These are phyloP conservation scores for Cardamine occulta DNA, from an alignment of 345 rosid species.

Conservation along the genomic window DNA sequence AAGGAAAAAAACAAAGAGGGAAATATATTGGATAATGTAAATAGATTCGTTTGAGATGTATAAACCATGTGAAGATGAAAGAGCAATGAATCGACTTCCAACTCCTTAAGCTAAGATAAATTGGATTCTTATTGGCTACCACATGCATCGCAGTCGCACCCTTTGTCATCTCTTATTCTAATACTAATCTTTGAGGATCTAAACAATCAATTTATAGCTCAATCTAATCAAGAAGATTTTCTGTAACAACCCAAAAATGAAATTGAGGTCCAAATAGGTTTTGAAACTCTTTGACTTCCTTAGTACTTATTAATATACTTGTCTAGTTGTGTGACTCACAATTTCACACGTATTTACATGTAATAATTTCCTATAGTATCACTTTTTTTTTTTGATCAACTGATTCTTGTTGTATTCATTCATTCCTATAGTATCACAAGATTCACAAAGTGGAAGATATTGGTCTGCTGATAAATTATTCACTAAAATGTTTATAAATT, in stretches of 20 bases:
- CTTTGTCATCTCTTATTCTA: slow-evolving; percentile 17
- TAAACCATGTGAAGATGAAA: slow-evolving; percentile 42
- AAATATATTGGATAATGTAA: slow-evolving; percentile 44
- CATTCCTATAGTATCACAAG: not conserved
- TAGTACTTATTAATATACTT: not conserved
- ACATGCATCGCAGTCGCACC: slow-evolving; percentile 34
- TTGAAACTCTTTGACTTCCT: slow-evolving; percentile 29
- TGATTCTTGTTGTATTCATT: no score
- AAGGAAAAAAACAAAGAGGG: not conserved
- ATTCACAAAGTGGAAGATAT: not conserved
- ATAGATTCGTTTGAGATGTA: slow-evolving; percentile 37
- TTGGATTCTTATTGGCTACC: slow-evolving; percentile 38
- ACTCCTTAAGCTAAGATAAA: slow-evolving; percentile 15
- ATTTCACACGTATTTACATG: not conserved
- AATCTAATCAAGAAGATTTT: slow-evolving; percentile 23
- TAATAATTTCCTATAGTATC: slow-evolving; percentile 3
- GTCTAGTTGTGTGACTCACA: slow-evolving; percentile 10
- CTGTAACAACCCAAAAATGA: not conserved
- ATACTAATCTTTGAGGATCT: slow-evolving; percentile 12
- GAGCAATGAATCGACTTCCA: slow-evolving; percentile 32
- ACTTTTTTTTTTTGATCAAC: no score
- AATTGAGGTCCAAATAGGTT: slow-evolving; percentile 36
- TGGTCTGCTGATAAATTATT: not conserved
- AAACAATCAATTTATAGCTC: not conserved
- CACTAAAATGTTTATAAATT: not conserved